Evolutionary conservation across 768 basidiomycete species (phyloP).

Genomic region (Boletus barrowsii): DNA sequence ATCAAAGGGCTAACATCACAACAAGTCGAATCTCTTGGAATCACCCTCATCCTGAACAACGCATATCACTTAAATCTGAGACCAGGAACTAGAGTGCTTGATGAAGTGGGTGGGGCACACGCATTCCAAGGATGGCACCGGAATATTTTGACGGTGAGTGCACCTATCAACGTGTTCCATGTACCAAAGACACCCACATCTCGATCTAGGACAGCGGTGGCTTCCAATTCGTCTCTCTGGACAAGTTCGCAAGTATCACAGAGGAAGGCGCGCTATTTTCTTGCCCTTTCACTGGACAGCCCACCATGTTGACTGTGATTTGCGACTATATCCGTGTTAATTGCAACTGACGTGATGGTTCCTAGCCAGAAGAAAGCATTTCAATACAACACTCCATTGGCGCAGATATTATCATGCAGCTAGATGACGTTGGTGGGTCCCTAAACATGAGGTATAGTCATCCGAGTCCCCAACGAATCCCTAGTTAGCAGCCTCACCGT

Average conservation of each 20-base stretch:
- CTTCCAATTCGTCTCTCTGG: conserved; percentile 82
- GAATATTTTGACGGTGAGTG: conserved; percentile 76
- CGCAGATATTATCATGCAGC: conserved; percentile 93
- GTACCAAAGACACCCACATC: neutral
- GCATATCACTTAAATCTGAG: conserved; percentile 89
- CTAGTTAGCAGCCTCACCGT: conserved; percentile 76
- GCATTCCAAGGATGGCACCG: conserved; percentile 84
- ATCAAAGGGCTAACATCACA: conserved; percentile 89
- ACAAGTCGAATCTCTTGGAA: conserved; percentile 77
- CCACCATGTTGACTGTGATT: conserved; percentile 82
- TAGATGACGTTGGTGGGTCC: conserved; percentile 81
- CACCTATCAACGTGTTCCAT: neutral
- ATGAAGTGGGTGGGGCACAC: conserved; percentile 81
- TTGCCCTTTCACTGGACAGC: conserved; percentile 83
- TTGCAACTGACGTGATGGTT: conserved; percentile 7
- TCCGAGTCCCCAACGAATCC: conserved; percentile 1
- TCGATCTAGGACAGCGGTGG: conserved; percentile 75
- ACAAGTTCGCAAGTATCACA: conserved; percentile 81
- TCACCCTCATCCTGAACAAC: conserved; percentile 85
- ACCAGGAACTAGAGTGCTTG: conserved; percentile 72
- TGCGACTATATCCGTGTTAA: neutral
- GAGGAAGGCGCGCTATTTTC: conserved; percentile 86
- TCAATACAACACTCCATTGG: conserved; percentile 88
- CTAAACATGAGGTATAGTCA: neutral
- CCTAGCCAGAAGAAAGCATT: conserved; percentile 86